These are phyloP conservation scores for Apophysomyces ossiformis DNA, from an alignment of 371 early-diverging fungal species.

Conservation along the genomic window DNA sequence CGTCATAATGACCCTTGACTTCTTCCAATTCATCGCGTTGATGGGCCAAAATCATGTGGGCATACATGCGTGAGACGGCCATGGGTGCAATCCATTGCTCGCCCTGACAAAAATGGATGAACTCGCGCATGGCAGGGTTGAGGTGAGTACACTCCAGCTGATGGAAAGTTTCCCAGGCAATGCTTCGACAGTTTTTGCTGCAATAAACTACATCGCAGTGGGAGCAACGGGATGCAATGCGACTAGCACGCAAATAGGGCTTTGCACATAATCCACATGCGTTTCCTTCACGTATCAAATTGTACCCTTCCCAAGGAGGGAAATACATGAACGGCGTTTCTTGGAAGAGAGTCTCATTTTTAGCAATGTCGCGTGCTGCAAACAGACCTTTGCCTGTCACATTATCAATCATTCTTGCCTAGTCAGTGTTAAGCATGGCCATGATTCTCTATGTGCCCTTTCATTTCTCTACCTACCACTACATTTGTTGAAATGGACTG, in stretches of 20 bases:
- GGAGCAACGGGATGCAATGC: constrained; percentile 51
- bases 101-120: constrained; percentile 52
- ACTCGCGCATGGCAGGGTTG: constrained; percentile 50
- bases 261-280: constrained; percentile 68
- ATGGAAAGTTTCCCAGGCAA: constrained; percentile 62
- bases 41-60: constrained; percentile 60
- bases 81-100: constrained; percentile 65
- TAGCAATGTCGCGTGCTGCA: constrained; percentile 59
- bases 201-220: constrained; percentile 60
- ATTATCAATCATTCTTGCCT: constrained; percentile 61
- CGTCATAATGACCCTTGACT: constrained; percentile 59
- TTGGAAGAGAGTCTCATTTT: constrained; percentile 57
- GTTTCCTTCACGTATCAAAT: constrained; percentile 47
- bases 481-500: constrained; percentile 41
- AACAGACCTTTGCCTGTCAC: constrained; percentile 70
- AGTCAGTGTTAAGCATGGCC: background rate
- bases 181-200: constrained; percentile 56
- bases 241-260: constrained; percentile 43
- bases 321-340: constrained; percentile 70
- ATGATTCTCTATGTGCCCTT: background rate
- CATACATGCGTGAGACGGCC: constrained; percentile 64
- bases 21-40: constrained; percentile 59
- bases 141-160: constrained; percentile 57
- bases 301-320: constrained; percentile 65
- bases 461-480: constrained; percentile 23